Percentiles rank a stretch among this genome's conserved stretches.
These are phyloP conservation scores for Pyrenophora tritici-repentis DNA, from an alignment of 2,329 filamentous ascomycete genomes.

Conservation along the genomic window DNA sequence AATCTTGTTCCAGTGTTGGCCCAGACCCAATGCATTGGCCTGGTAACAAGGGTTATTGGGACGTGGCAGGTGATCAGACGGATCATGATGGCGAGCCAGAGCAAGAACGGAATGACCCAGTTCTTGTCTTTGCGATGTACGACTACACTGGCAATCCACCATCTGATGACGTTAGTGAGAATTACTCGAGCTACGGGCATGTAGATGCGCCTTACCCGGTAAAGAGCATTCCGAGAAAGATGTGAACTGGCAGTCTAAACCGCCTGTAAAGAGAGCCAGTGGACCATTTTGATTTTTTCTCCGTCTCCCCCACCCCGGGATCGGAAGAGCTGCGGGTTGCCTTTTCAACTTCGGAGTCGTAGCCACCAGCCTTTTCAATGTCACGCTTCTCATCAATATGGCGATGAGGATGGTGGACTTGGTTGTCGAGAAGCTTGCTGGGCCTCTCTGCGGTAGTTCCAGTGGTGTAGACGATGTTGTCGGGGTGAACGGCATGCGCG, in stretches of 20 bases:
- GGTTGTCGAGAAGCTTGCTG: constrained; percentile 47
- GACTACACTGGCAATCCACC: constrained; percentile 78
- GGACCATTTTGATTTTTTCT: constrained; percentile 29
- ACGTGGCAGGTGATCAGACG: constrained; percentile 77
- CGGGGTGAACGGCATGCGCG: constrained; percentile 34
- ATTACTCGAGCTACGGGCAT: constrained; percentile 3
- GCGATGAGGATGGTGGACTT: constrained; percentile 44
- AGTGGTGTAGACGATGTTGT: constrained; percentile 41
- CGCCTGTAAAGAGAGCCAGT: constrained; percentile 37
- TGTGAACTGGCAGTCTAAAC: constrained; percentile 50
- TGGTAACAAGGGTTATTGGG: constrained; percentile 68
- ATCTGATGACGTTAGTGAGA: constrained; percentile 50
- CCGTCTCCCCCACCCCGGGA: constrained; percentile 18
- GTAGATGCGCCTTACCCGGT: constrained; percentile 53
- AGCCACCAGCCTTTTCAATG: constrained; percentile 42
- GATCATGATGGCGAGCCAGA: constrained; percentile 76
- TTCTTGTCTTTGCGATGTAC: constrained; percentile 74
- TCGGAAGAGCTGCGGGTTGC: constrained; percentile 39
- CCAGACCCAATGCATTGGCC: constrained; percentile 71
- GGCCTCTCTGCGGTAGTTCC: constrained; percentile 44
- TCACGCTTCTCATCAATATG: constrained; percentile 31
- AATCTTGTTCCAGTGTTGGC: constrained; percentile 64
- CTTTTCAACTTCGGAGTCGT: constrained; percentile 50
- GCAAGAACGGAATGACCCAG: constrained; percentile 82
- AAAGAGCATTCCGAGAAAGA: constrained; percentile 55